Conservation (phyloP, 2,329 filamentous ascomycete species). For the Pseudocercospora eumusae region DNA sequence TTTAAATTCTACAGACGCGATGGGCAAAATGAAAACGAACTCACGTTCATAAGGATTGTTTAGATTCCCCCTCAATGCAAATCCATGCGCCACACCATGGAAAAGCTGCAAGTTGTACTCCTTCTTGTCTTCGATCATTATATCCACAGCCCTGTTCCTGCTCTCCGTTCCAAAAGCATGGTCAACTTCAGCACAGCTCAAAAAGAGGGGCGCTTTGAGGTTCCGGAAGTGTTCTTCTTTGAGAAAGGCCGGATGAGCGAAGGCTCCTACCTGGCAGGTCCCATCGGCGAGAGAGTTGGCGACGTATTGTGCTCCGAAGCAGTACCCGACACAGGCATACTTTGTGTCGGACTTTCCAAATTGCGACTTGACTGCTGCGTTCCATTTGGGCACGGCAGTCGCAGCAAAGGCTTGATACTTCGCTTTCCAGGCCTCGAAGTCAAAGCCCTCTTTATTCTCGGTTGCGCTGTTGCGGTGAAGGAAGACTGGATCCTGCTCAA, state of each 20-base stretch:
- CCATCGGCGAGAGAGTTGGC: constrained; percentile 20
- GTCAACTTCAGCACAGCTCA: constrained; percentile 52
- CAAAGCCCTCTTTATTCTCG: constrained; percentile 45
- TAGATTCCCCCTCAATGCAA: constrained; percentile 42
- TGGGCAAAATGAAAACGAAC: constrained; percentile 6
- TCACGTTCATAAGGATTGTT: constrained; percentile 49
- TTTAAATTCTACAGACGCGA: background rate
- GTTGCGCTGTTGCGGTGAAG: constrained; percentile 34
- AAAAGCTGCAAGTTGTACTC: constrained; percentile 40
- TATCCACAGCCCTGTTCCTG: constrained; percentile 47
- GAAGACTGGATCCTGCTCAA: constrained; percentile 25
- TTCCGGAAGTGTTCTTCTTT: constrained; percentile 43
- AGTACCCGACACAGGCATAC: constrained; percentile 46
- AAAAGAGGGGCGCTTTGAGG: constrained; percentile 44
- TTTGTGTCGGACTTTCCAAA: constrained; percentile 43
- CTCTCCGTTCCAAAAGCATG: constrained; percentile 46
- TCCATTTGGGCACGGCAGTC: constrained; percentile 51
- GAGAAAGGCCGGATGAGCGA: constrained; percentile 55
- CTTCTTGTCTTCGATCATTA: constrained; percentile 45
- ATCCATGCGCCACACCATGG: constrained; percentile 41
- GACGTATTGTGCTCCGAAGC: constrained; percentile 24
- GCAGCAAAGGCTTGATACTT: constrained; percentile 50
- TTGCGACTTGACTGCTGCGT: constrained; percentile 41
- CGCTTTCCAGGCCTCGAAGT: constrained; percentile 52
- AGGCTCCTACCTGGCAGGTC: constrained; percentile 48